Percentiles rank a stretch among this genome's conserved stretches.
Evolutionary conservation across 805 yeast genomes (phyloP).

Genomic region (Ogataea glucozyma): DNA sequence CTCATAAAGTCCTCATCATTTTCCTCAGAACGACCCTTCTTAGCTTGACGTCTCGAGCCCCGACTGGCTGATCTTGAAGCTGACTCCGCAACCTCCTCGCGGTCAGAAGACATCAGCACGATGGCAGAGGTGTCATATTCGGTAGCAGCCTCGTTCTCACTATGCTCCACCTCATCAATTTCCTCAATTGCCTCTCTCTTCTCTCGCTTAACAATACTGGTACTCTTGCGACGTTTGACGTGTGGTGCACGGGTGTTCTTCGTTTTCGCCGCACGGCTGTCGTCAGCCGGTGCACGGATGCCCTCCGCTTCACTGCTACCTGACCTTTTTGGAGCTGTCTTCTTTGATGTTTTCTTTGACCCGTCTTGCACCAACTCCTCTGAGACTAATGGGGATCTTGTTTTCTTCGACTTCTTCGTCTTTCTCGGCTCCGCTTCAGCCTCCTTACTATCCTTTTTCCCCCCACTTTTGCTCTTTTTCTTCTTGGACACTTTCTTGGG

Average conservation of each 20-base stretch:
- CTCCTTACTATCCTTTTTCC: neutral
- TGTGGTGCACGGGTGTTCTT: too few relatives aligned
- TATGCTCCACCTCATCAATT: constrained; percentile 4
- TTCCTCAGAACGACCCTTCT: neutral
- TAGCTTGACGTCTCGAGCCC: too few relatives aligned
- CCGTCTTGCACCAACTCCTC: too few relatives aligned
- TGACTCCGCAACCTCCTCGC: constrained; percentile 6
- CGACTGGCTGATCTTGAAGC: too few relatives aligned
- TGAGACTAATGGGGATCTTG: neutral
- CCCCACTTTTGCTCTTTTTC: constrained; percentile 2
- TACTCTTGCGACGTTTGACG: too few relatives aligned
- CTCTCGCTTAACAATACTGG: too few relatives aligned
- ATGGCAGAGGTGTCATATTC: constrained; percentile 23
- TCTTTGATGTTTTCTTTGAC: too few relatives aligned
- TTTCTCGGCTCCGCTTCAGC: neutral
- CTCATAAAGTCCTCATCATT: constrained; percentile 19
- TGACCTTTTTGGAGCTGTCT: too few relatives aligned
- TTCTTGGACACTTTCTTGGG: neutral
- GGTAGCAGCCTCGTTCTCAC: neutral
- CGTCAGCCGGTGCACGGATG: neutral
- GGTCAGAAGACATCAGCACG: constrained; percentile 17
- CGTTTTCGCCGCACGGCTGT: neutral
- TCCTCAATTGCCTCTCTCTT: constrained; percentile 8
- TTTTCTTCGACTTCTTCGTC: constrained; percentile 1
- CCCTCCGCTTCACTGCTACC: too few relatives aligned